Percentiles rank a stretch among this genome's conserved stretches.
phyloP scores from a whole-genome alignment of 306 rosid genomes.

The Malus sylvestris region DNA sequence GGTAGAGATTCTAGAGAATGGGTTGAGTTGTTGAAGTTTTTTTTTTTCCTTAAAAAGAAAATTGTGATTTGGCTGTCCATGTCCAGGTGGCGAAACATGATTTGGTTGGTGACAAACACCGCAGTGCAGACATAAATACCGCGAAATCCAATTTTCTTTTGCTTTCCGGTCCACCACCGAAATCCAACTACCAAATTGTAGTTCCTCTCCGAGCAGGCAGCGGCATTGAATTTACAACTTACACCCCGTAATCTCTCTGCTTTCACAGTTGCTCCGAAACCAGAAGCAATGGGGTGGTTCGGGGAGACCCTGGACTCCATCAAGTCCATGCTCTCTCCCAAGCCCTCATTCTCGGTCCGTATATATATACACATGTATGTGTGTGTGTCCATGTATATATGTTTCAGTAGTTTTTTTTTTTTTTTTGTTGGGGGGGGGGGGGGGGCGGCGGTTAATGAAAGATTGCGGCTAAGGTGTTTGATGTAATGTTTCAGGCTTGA shows the following conservation, averaged over 20 bases:
- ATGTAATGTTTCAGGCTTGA: slow-evolving; percentile 41
- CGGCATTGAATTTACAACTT: not conserved
- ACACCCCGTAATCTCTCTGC: not conserved
- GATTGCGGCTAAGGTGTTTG: not conserved
- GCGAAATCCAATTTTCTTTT: not conserved
- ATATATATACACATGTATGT: not conserved
- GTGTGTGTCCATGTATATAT: not conserved
- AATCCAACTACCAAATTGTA: not conserved
- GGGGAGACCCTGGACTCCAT: slow-evolving; percentile 39
- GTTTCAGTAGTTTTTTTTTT: not conserved
- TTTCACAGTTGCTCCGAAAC: not conserved
- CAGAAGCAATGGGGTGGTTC: slow-evolving; percentile 44
- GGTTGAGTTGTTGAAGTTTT: too few relatives aligned
- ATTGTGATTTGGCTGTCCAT: not conserved
- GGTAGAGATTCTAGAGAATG: too few relatives aligned
- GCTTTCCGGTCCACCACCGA: not conserved
- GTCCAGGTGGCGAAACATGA: not conserved
- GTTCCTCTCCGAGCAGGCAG: not conserved
- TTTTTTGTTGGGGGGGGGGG: too few relatives aligned
- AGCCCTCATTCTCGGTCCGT: slow-evolving; percentile 49
- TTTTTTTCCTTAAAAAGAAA: too few relatives aligned
- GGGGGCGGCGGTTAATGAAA: not conserved
- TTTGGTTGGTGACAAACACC: not conserved
- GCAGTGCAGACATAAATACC: not conserved
- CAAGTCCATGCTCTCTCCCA: slow-evolving; percentile 49